A percentile compares a stretch with the other conserved stretches of the same genome.
These are phyloP conservation scores for Bipolaris sorokiniana DNA, from an alignment of 2,329 filamentous ascomycete genomes.

Conservation along the genomic window DNA sequence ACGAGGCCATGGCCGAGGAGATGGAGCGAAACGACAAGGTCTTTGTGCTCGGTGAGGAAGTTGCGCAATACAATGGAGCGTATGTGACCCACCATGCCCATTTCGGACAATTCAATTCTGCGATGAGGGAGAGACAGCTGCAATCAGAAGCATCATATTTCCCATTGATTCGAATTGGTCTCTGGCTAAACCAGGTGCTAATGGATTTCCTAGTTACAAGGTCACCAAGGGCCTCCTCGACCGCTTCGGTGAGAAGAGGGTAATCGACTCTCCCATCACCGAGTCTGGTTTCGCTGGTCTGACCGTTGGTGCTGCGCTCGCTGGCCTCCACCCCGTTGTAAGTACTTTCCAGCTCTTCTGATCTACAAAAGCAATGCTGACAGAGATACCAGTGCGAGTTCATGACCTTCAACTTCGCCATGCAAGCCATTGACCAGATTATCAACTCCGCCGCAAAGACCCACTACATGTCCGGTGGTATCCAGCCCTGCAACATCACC, in stretches of 20 bases:
- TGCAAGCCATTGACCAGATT: conserved; percentile 99
- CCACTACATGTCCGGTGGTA: conserved; percentile 99
- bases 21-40: conserved; percentile 93
- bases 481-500: conserved; percentile 99
- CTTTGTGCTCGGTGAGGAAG: conserved; percentile 95
- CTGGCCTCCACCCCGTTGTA: conserved; percentile 91
- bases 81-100: conserved; percentile 49
- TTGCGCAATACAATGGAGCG: conserved; percentile 99
- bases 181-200: conserved; percentile 37
- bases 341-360: conserved; percentile 47
- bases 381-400: conserved; percentile 78
- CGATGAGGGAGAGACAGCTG: conserved; percentile 3
- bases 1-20: conserved; percentile 97
- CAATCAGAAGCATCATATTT: conserved; percentile 1
- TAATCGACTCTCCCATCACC: conserved; percentile 98
- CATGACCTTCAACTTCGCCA: conserved; percentile 99
- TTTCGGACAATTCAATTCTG: conserved; percentile 16
- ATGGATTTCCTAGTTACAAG: conserved; percentile 73
- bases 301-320: conserved; percentile 91
- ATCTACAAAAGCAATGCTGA: conserved; percentile 15
- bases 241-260: conserved; percentile 94
- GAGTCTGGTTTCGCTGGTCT: conserved; percentile 95
- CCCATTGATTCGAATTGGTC: conserved; percentile 1
- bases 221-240: conserved; percentile 97
- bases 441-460: conserved; percentile 99